These are phyloP conservation scores for Stevia rebaudiana DNA, from an alignment of 140 eudicot genomes.

Conservation along the genomic window DNA sequence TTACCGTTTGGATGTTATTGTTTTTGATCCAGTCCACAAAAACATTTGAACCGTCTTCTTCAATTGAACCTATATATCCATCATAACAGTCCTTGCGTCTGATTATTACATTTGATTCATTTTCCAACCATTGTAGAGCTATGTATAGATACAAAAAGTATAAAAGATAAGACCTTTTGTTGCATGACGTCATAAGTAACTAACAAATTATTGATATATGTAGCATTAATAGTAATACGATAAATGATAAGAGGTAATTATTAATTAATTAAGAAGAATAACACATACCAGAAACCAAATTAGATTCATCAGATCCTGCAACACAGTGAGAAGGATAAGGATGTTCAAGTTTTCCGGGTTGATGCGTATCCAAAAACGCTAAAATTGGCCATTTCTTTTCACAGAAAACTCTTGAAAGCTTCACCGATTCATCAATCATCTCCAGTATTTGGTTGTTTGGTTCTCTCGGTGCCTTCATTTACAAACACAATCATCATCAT, in stretches of 20 bases:
- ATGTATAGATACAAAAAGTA: background rate
- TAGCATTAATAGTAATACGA: no score
- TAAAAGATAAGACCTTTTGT: no score
- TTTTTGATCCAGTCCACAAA: constrained; percentile 52
- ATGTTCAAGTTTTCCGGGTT: constrained; percentile 46
- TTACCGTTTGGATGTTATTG: constrained; percentile 45
- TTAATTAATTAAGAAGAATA: background rate
- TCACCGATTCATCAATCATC: constrained; percentile 40
- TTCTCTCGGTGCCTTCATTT: constrained; percentile 51
- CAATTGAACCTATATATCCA: constrained; percentile 51
- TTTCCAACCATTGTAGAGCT: constrained; percentile 59
- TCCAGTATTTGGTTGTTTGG: constrained; percentile 34
- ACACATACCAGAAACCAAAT: constrained; percentile 45
- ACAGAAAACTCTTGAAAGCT: constrained; percentile 37
- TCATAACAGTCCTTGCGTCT: constrained; percentile 60
- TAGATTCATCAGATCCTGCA: constrained; percentile 48
- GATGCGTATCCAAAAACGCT: constrained; percentile 53
- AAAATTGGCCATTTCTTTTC: constrained; percentile 53
- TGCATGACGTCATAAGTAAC: no score
- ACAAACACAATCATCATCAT: constrained; percentile 16
- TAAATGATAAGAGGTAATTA: no score
- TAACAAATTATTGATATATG: no score
- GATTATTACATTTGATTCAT: constrained; percentile 41
- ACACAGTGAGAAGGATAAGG: constrained; percentile 63
- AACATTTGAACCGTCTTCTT: constrained; percentile 49